phyloP scores from a whole-genome alignment of 176 grass and related monocot species.

The Saccharum officinarum region DNA sequence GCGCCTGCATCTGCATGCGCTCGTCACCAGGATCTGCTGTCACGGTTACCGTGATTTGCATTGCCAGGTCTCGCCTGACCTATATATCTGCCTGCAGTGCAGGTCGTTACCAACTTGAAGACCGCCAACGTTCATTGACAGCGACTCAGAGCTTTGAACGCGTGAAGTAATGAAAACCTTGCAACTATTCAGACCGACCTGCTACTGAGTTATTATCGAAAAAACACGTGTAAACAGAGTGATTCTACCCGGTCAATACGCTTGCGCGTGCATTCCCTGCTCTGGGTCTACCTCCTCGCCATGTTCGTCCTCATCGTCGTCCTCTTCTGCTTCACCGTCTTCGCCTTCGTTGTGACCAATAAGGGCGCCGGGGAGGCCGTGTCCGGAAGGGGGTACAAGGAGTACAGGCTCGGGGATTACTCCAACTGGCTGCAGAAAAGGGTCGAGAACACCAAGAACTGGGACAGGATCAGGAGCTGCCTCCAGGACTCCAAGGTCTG shows the following conservation, averaged over 20 bases:
- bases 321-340: constrained; percentile 67
- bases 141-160: neutral
- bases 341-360: constrained; percentile 88
- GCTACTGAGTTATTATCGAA: neutral
- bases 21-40: too few relatives aligned
- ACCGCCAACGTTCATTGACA: neutral
- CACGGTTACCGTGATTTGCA: neutral
- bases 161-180: neutral
- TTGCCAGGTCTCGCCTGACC: too few relatives aligned
- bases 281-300: constrained; percentile 87
- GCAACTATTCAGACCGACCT: neutral
- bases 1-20: too few relatives aligned
- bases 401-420: constrained; percentile 91
- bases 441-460: constrained; percentile 56
- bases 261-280: constrained; percentile 23
- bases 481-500: constrained; percentile 74
- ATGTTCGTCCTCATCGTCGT: constrained; percentile 91
- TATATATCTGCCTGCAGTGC: too few relatives aligned
- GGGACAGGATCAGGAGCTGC: constrained; percentile 74
- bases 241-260: neutral
- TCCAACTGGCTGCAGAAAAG: constrained; percentile 87
- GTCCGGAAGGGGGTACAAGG: constrained; percentile 62
- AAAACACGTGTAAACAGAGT: too few relatives aligned
- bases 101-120: neutral
- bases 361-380: constrained; percentile 68